A percentile compares a stretch with the other conserved stretches of the same genome.
These are phyloP conservation scores for Hemerocallis citrina DNA, from an alignment of 106 monocot species.

Conservation along the genomic window DNA sequence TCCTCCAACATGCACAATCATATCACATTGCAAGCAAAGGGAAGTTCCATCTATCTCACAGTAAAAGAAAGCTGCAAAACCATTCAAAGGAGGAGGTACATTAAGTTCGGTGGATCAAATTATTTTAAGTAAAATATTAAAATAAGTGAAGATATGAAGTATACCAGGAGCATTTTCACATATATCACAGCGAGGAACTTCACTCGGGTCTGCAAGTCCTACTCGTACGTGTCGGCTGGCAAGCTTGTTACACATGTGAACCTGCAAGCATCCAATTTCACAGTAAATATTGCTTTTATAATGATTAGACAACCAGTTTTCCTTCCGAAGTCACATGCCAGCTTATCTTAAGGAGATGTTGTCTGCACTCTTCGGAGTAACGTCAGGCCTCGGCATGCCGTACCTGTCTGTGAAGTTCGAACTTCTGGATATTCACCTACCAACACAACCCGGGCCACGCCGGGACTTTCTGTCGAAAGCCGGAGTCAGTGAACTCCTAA, in stretches of 20 bases:
- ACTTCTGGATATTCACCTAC: no score
- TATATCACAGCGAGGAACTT: constrained; percentile 83
- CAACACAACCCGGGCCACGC: no score
- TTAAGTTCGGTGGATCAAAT: no score
- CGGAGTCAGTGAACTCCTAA: no score
- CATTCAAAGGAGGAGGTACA: constrained; percentile 1
- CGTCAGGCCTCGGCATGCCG: no score
- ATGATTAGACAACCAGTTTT: no score
- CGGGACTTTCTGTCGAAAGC: no score
- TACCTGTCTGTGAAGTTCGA: no score
- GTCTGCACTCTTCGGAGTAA: no score
- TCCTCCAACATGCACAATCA: constrained; percentile 94
- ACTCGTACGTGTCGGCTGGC: constrained; percentile 94
- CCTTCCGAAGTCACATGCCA: no score
- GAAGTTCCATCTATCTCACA: constrained; percentile 97
- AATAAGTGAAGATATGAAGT: not conserved
- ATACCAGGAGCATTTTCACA: constrained; percentile 92
- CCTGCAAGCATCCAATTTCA: constrained; percentile 31
- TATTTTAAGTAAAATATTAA: constrained; percentile 1
- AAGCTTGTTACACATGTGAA: constrained; percentile 96
- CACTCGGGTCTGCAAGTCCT: constrained; percentile 74
- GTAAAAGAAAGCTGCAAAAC: constrained; percentile 83
- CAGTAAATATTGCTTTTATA: not conserved
- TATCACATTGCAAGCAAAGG: constrained; percentile 94
- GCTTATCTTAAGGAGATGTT: no score